Conservation (phyloP, 2,329 filamentous ascomycete species). For the Basipetospora sp. region DNA sequence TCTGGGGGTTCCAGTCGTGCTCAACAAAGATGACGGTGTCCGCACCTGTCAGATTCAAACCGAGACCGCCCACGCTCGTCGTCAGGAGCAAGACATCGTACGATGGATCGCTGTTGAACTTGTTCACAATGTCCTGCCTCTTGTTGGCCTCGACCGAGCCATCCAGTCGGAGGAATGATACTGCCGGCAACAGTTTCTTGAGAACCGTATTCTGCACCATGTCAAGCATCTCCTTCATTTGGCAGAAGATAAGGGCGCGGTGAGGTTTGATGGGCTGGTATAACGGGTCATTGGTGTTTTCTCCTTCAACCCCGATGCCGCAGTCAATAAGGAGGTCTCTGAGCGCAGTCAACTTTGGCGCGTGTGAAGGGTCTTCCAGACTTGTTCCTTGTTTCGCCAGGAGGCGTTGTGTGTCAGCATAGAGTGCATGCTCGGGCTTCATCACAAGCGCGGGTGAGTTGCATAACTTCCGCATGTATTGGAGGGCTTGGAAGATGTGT, state of each 20-base stretch:
- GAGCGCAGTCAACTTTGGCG: conserved; percentile 80
- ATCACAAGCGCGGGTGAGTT: conserved; percentile 94
- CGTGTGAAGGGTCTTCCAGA: conserved; percentile 73
- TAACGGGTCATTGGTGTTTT: conserved; percentile 40
- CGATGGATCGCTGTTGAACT: conserved; percentile 93
- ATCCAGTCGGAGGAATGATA: conserved; percentile 87
- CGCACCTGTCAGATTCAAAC: conserved; percentile 86
- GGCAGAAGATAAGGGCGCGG: conserved; percentile 90
- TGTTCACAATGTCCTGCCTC: conserved; percentile 94
- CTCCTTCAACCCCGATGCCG: conserved; percentile 71
- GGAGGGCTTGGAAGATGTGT: conserved; percentile 96
- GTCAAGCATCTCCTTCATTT: conserved; percentile 99
- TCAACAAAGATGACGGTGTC: conserved; percentile 99
- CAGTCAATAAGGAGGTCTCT: conserved; percentile 94
- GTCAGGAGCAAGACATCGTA: conserved; percentile 90
- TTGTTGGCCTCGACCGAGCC: conserved; percentile 84
- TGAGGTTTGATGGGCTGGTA: conserved; percentile 86
- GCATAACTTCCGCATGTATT: conserved; percentile 99
- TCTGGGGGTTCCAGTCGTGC: conserved; percentile 98
- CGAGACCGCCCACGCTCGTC: conserved; percentile 85
- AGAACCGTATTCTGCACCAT: conserved; percentile 94
- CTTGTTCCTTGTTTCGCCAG: conserved; percentile 65
- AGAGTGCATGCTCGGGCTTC: conserved; percentile 83
- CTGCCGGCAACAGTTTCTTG: conserved; percentile 76
- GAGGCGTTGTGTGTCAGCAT: conserved; percentile 71